phyloP scores from a whole-genome alignment of 805 yeast species.

The Candida corydali region DNA sequence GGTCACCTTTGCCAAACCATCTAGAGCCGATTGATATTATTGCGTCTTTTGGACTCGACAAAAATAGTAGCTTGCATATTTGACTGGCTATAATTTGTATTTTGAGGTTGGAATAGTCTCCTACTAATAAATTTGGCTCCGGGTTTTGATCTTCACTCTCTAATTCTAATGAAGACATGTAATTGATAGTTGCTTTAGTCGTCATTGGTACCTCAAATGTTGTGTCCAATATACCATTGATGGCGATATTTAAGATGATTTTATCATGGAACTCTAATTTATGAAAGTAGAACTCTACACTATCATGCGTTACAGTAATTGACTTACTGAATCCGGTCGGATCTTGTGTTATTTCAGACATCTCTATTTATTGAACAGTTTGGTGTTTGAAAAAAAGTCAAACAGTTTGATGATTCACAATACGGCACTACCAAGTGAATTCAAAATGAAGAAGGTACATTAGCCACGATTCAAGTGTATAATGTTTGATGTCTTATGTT shows the following conservation, averaged over 20 bases:
- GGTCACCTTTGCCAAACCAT: slow-evolving; percentile 41
- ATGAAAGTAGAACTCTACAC: slow-evolving; percentile 19
- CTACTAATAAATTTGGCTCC: slow-evolving; percentile 45
- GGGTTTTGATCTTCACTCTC: slow-evolving; percentile 19
- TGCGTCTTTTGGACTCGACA: slow-evolving; percentile 31
- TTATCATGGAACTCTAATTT: slow-evolving; percentile 36
- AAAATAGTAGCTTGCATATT: slow-evolving; percentile 39
- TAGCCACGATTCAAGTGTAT: no score
- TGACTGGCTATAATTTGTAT: slow-evolving; percentile 47
- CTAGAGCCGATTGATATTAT: slow-evolving; percentile 44
- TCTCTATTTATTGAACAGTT: neutral
- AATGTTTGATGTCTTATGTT: no score
- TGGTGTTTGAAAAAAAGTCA: no score
- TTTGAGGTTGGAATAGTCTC: slow-evolving; percentile 45
- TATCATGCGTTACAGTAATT: neutral
- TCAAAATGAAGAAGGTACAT: no score
- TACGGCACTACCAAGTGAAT: neutral
- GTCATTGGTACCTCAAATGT: slow-evolving; percentile 42
- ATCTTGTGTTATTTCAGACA: slow-evolving; percentile 10
- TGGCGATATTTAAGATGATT: slow-evolving; percentile 33
- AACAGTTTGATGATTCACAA: no score
- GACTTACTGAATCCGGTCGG: slow-evolving; percentile 11
- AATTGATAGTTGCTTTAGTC: slow-evolving; percentile 18
- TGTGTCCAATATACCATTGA: slow-evolving; percentile 47
- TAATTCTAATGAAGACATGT: slow-evolving; percentile 12